Conservation (phyloP, 345 rosid genomes). For the Melaleuca quinquenervia region DNA sequence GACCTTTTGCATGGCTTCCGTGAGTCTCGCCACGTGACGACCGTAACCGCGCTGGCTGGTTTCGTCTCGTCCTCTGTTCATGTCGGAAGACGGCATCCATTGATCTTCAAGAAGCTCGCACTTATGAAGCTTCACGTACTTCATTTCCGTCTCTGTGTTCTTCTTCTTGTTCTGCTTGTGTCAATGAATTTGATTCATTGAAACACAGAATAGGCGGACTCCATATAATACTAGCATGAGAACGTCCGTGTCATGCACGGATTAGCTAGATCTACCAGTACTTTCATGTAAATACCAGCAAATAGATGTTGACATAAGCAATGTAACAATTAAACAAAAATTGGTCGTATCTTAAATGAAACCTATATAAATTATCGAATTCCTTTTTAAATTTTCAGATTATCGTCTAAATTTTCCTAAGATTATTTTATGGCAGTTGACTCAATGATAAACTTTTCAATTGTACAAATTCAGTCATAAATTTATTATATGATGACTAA, state of each 20-base stretch:
- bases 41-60: neutral
- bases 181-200: neutral
- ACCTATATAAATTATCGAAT: neutral
- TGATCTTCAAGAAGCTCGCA: neutral
- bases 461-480: too few relatives aligned
- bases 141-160: neutral
- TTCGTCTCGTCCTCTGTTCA: neutral
- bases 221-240: neutral
- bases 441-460: too few relatives aligned
- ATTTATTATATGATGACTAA: too few relatives aligned
- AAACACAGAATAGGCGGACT: neutral
- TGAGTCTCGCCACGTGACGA: neutral
- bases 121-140: conserved; percentile 4
- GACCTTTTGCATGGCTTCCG: neutral
- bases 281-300: neutral
- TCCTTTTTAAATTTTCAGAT: too few relatives aligned
- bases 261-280: neutral
- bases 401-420: too few relatives aligned
- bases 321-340: neutral
- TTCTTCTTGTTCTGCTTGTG: neutral
- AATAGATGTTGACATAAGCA: neutral
- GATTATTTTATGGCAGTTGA: too few relatives aligned
- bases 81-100: neutral
- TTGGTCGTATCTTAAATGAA: neutral
- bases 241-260: neutral